phyloP scores from a whole-genome alignment of 2,329 filamentous ascomycete species.

The Pseudocercospora ulei region DNA sequence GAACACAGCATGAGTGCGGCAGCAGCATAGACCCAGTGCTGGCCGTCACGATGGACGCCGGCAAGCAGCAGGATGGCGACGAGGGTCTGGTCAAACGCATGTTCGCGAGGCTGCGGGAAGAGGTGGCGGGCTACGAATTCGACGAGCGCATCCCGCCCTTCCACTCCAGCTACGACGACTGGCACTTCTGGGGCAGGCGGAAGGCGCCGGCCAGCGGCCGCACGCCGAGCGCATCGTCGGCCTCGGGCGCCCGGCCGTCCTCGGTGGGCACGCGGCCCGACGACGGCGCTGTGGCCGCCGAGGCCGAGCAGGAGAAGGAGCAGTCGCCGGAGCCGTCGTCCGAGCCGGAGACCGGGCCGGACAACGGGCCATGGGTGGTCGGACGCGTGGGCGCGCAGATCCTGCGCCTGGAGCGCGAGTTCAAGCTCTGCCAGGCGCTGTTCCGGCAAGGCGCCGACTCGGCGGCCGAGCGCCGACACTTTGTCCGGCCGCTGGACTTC shows the following conservation, averaged over 20 bases:
- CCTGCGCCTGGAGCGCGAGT: constrained; percentile 75
- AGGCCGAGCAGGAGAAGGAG: constrained; percentile 29
- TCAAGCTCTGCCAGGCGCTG: constrained; percentile 67
- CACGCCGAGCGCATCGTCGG: constrained; percentile 37
- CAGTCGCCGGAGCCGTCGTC: no score
- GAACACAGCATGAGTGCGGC: constrained; percentile 8
- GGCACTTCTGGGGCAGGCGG: constrained; percentile 47
- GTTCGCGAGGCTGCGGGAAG: constrained; percentile 32
- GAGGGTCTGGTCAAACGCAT: constrained; percentile 26
- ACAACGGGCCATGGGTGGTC: constrained; percentile 49
- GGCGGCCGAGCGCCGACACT: constrained; percentile 56
- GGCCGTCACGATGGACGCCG: constrained; percentile 10
- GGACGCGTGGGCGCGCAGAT: constrained; percentile 75
- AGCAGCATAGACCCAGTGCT: constrained; percentile 1
- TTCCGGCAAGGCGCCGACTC: constrained; percentile 34
- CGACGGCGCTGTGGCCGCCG: constrained; percentile 23
- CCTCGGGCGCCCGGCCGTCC: constrained; percentile 21
- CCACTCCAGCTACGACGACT: constrained; percentile 68
- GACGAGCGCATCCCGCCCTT: constrained; percentile 38
- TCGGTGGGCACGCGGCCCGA: constrained; percentile 27
- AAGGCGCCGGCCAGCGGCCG: constrained; percentile 31
- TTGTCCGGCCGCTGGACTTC: constrained; percentile 70
- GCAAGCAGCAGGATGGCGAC: constrained; percentile 15
- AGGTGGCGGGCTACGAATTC: constrained; percentile 33
- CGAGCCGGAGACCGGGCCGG: constrained; percentile 28